Conservation (phyloP, 1,284 basidiomycete genomes). For the Tranzscheliella williamsii region DNA sequence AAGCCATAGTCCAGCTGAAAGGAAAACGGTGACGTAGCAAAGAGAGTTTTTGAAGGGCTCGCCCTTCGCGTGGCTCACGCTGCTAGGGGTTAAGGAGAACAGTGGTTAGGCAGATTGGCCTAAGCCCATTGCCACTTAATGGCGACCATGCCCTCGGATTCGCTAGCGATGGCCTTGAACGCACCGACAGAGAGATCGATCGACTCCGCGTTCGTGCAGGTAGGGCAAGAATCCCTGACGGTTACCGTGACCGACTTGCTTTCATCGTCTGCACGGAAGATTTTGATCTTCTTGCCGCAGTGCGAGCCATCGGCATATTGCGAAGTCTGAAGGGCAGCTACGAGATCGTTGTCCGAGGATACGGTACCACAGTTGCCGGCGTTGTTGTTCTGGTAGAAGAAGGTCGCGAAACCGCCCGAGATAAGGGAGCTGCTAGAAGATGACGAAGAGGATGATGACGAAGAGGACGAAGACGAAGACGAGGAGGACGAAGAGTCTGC, state of each 20-base stretch:
- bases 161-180: conserved; percentile 70
- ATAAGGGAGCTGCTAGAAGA: conserved; percentile 8
- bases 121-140: conserved; percentile 44
- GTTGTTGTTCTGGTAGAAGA: conserved; percentile 50
- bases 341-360: conserved; percentile 42
- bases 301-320: conserved; percentile 64
- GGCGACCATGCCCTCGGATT: conserved; percentile 67
- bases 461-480: conserved; percentile 4
- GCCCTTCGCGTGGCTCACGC: too few species aligned
- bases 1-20: too few species aligned
- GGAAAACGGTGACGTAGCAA: too few species aligned
- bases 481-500: conserved; percentile 4
- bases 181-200: conserved; percentile 80
- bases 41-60: too few species aligned
- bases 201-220: conserved; percentile 68
- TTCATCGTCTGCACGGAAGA: conserved; percentile 63
- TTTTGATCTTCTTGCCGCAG: conserved; percentile 71
- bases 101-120: too few species aligned
- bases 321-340: conserved; percentile 39
- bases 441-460: conserved; percentile 8
- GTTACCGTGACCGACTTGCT: conserved; percentile 68
- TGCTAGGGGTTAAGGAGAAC: too few species aligned
- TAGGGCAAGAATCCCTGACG: conserved; percentile 46
- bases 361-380: conserved; percentile 56
- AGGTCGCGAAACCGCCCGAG: conserved; percentile 47